A percentile compares a stretch with the other conserved stretches of the same genome.
These are phyloP conservation scores for Sanguinoderma infundibulare DNA, from an alignment of 1,284 basidiomycete species.

Conservation along the genomic window DNA sequence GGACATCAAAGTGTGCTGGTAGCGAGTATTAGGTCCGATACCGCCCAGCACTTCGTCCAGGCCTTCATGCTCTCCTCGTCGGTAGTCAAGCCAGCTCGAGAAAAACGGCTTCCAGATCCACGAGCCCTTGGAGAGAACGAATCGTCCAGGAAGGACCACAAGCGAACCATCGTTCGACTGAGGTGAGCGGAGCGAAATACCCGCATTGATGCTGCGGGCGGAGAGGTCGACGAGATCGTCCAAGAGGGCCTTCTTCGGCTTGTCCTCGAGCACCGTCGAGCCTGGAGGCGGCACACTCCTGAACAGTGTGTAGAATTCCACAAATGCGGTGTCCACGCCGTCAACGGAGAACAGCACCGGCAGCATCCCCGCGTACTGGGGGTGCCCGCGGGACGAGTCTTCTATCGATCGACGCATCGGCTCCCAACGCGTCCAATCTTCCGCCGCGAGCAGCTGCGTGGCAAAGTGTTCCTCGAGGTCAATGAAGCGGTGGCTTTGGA, in stretches of 20 bases:
- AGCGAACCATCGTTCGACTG: neutral
- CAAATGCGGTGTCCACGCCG: neutral
- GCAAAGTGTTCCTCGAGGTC: neutral
- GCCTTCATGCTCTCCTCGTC: neutral
- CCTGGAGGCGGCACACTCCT: neutral
- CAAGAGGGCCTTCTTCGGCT: neutral
- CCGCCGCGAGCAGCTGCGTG: too few relatives aligned
- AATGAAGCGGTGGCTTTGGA: neutral
- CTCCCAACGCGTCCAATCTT: neutral
- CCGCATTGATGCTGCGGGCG: neutral
- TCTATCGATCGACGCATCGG: neutral
- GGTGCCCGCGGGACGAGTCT: neutral
- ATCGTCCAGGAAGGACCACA: neutral
- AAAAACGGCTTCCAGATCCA: neutral
- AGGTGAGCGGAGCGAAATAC: neutral
- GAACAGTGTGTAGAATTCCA: neutral
- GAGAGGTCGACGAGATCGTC: neutral
- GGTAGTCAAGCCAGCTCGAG: neutral
- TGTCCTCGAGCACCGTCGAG: neutral
- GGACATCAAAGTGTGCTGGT: neutral
- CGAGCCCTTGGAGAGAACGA: neutral
- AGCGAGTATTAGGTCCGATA: neutral
- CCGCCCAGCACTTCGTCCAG: neutral
- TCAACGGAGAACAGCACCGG: neutral
- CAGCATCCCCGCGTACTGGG: neutral